Percentiles rank a stretch among this genome's conserved stretches.
Conservation (phyloP, 306 rosid species). For the Malus orientalis region DNA sequence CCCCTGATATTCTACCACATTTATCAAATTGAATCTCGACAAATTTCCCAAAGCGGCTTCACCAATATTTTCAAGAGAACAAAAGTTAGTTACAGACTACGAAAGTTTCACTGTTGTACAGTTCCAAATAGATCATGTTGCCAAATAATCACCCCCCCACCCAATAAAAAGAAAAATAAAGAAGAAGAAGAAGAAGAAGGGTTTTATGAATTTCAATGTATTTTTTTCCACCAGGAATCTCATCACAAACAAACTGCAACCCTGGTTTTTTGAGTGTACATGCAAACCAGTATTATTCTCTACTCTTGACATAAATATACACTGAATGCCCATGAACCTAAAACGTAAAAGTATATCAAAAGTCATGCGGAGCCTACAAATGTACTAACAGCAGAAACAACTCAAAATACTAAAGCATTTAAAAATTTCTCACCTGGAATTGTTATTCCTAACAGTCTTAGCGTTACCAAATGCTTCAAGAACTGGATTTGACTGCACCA, state of each 20-base stretch:
- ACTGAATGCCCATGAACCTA: background rate
- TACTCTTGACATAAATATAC: background rate
- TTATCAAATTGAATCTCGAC: conserved; percentile 84
- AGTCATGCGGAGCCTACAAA: background rate
- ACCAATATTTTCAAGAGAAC: conserved; percentile 26
- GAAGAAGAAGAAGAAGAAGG: too few relatives aligned
- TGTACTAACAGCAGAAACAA: background rate
- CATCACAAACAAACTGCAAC: background rate
- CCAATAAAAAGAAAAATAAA: background rate
- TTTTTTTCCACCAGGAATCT: background rate
- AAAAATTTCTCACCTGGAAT: conserved; percentile 66
- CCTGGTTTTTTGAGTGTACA: background rate
- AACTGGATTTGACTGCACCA: conserved; percentile 89
- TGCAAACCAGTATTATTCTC: background rate
- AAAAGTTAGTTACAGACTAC: conserved; percentile 21
- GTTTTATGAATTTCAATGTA: background rate
- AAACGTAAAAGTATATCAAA: background rate
- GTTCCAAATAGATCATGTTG: conserved; percentile 7
- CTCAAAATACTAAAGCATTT: background rate
- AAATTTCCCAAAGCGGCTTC: conserved; percentile 93
- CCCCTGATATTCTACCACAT: conserved; percentile 79
- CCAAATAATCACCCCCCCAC: background rate
- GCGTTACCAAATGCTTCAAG: conserved; percentile 98
- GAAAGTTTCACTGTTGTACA: conserved; percentile 8
- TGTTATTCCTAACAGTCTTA: conserved; percentile 80